Conservation (phyloP, 1,139 yeast genomes). For the Candida pseudocylindracea region DNA sequence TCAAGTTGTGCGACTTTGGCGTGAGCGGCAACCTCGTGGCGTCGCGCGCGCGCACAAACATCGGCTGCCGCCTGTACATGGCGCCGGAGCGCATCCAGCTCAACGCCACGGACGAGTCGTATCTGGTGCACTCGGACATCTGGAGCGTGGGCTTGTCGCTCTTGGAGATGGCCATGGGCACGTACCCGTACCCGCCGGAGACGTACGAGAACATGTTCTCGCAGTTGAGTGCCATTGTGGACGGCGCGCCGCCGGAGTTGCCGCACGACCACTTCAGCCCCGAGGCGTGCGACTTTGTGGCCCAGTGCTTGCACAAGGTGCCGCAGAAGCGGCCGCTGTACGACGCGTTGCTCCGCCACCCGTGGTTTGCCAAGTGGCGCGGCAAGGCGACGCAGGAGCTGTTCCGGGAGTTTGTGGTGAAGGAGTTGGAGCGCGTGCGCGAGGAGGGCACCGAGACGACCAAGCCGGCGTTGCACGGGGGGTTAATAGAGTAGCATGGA, state of each 20-base stretch:
- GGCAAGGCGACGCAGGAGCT: constrained; percentile 14
- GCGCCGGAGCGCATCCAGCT: constrained; percentile 88
- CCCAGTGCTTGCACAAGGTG: constrained; percentile 55
- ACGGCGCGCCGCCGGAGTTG: constrained; percentile 80
- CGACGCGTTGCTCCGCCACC: constrained; percentile 48
- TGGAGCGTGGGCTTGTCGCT: constrained; percentile 91
- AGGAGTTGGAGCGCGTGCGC: too few relatives aligned
- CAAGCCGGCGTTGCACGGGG: too few relatives aligned
- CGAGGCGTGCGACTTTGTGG: constrained; percentile 70
- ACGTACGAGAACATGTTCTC: constrained; percentile 78
- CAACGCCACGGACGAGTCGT: constrained; percentile 46
- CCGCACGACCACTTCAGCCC: constrained; percentile 28
- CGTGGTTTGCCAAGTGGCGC: constrained; percentile 46
- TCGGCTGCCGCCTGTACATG: constrained; percentile 98
- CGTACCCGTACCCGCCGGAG: constrained; percentile 90
- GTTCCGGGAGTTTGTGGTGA: too few relatives aligned
- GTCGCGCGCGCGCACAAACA: constrained; percentile 84
- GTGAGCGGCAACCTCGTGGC: constrained; percentile 93
- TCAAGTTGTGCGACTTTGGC: constrained; percentile 91
- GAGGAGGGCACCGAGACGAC: too few relatives aligned
- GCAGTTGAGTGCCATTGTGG: constrained; percentile 87
- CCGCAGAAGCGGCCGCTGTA: constrained; percentile 78
- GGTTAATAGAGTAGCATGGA: too few relatives aligned
- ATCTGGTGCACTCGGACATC: constrained; percentile 86
- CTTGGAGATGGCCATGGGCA: constrained; percentile 75